A percentile compares a stretch with the other conserved stretches of the same genome.
Conservation (phyloP, 768 basidiomycete species). For the Hericium alpestre region DNA sequence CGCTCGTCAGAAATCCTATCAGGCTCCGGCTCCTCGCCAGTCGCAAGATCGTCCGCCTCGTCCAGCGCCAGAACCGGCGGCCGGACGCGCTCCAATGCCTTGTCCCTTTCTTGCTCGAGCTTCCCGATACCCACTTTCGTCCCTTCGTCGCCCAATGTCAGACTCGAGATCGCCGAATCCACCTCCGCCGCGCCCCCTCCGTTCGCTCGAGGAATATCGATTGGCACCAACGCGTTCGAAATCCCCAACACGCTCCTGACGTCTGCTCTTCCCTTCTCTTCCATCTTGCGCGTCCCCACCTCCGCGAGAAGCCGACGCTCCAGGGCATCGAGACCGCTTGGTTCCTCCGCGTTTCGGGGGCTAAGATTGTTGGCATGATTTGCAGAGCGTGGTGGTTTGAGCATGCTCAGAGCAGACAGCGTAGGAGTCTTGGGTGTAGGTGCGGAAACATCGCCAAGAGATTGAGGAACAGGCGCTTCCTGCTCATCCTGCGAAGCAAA, state of each 20-base stretch:
- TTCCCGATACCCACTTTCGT: conserved; percentile 22
- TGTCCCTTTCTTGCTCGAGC: not conserved
- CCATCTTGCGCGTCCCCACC: conserved; percentile 53
- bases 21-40: not conserved
- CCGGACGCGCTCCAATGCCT: conserved; percentile 2
- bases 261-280: conserved; percentile 22
- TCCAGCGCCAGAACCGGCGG: not conserved
- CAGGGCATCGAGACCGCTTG: conserved; percentile 62
- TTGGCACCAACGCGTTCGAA: conserved; percentile 20
- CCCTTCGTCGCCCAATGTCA: conserved; percentile 28
- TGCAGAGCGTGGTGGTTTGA: conserved; percentile 11
- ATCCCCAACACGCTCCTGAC: conserved; percentile 20
- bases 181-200: conserved; percentile 8
- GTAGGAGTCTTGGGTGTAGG: conserved; percentile 16
- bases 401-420: conserved; percentile 20
- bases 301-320: conserved; percentile 59
- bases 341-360: conserved; percentile 13
- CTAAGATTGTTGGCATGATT: not conserved
- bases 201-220: conserved; percentile 18
- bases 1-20: conserved; percentile 6
- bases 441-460: not conserved
- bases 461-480: not conserved
- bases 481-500: conserved; percentile 12
- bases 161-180: conserved; percentile 38
- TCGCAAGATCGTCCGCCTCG: not conserved